Evolutionary conservation across 768 basidiomycete genomes (phyloP).

Genomic region (Exidia glandulosa): DNA sequence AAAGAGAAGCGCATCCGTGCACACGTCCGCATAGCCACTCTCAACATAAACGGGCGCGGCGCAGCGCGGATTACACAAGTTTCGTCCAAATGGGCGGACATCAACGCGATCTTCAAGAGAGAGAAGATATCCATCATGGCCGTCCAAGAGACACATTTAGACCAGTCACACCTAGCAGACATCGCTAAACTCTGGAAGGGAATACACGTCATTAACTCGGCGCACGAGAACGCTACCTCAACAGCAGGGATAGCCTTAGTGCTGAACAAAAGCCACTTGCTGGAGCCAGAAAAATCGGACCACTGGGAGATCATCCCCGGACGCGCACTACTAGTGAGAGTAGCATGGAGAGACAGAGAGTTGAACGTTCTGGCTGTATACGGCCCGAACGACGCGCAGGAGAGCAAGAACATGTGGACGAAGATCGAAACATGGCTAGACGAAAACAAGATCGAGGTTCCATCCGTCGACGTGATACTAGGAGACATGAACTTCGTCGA

Average conservation of each 20-base stretch:
- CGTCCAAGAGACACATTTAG: not conserved
- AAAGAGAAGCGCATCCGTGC: not conserved
- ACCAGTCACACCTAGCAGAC: not conserved
- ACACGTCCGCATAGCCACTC: not conserved
- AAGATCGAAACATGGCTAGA: not conserved
- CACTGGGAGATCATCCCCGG: not conserved
- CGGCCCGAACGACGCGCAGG: not conserved
- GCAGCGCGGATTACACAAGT: not conserved
- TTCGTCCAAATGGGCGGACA: not conserved
- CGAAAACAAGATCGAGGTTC: not conserved
- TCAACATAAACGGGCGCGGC: not conserved
- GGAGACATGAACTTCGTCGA: not conserved
- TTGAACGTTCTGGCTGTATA: not conserved
- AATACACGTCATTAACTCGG: not conserved
- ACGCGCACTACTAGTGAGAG: not conserved
- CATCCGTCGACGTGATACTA: not conserved
- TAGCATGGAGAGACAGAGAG: not conserved
- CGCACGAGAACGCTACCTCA: not conserved
- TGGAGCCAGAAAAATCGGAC: not conserved
- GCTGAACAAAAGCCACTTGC: not conserved
- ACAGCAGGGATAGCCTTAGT: not conserved
- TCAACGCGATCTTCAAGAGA: not conserved
- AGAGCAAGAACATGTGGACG: not conserved
- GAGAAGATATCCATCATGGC: not conserved
- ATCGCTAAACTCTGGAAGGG: not conserved